Evolutionary conservation across 106 monocot species (phyloP), one percentile per base, ranked within the genome.

Genomic region (Acanthochlamys bracteata): DNA sequence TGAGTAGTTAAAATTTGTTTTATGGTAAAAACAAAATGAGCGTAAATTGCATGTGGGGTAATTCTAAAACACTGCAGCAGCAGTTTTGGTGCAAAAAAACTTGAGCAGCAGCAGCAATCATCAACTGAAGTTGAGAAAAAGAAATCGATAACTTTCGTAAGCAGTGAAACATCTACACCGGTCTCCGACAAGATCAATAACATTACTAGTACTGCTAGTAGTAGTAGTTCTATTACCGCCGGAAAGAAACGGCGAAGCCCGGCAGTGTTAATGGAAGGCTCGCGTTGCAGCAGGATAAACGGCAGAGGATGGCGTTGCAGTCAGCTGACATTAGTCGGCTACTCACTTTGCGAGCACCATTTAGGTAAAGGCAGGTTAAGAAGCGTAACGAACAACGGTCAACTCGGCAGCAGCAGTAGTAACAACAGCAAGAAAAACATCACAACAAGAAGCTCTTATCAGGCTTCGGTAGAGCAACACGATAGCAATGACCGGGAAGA

Each of bases 271-370:
- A 77, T 84, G 89, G 89, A 86, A 62, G 89, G 94, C 0, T 89
- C 94, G 21, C 58, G 89, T 65, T 94, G 94, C 77, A 94, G 94
- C 79, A 77, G 89, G 13, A 84, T 94, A 52, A 94, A 94, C 45
- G 94, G 94, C 13, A 65, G 89, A 26, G 94, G 94, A 13, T 89
- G 94, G 94, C 70, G 86, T 39, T 94, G 94, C 73, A 69, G 81
- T 73, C 94, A 89, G 73, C 81, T 73, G 68, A 89, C 94, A 3
- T 72, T 89, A 27, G 79, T 86, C 25, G 94, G 94, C 0, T 89
- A 86, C 76, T 86, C 94, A 1, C 81, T 94, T 25, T 89, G 94
- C 61, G 84, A 89, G 81, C 93, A 94, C 76, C 93, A 94, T 55
- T 79, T 89, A 9, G 93, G 93, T 24, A 94, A 94, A 57, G 93